Evolutionary conservation across 257 asterid genomes (phyloP), one percentile per base, ranked within the genome.

Genomic region (Rubia yunnanensis): DNA sequence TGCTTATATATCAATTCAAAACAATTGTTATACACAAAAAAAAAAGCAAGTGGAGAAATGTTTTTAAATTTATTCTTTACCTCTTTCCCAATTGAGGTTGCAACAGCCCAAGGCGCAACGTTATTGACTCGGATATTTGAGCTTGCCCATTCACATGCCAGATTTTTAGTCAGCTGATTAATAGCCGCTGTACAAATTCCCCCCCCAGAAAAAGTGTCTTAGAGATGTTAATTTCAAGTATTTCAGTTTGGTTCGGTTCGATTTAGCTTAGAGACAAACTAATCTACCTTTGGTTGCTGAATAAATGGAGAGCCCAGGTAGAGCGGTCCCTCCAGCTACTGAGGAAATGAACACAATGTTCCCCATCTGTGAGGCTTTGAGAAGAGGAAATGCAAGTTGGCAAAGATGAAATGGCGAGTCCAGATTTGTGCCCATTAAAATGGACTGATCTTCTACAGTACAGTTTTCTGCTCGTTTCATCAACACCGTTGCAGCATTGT

Each of bases 101-200:
- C 61, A 28, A 77, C 76, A 7, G 65, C 69, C 78, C 81, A 72
- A 2, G 81, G 75, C 53, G 81, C 77, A 65, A 77, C 78, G 13
- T 65, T 58, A 15, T 77, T 77, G 65, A 77, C 74, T 0, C 78
- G 77, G 52, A 77, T 77, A 6, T 69, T 77, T 23, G 73, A 74
- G 63, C 66, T 50, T 31, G 75, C 78, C 81, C 81, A 72, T 41
- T 76, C 78, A 27, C 69, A 68, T 5, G 81, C 81, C 70, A 77
- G 56, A 44, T 63, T 77, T 65, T 74, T 77, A 15, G 81, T 72
- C 32, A 76, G 23, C 65, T 76, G 81, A 39, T 76, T 76, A 14
- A 72, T 69, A 49, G 81, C 81, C 64, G 75, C 81, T 76, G 57
- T 17, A 48, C 54, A 46, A 9, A 35, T 35, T n/a, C n/a, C n/a